Conservation (phyloP, 2,329 filamentous ascomycete species). For the Leptographium radiaticola region DNA sequence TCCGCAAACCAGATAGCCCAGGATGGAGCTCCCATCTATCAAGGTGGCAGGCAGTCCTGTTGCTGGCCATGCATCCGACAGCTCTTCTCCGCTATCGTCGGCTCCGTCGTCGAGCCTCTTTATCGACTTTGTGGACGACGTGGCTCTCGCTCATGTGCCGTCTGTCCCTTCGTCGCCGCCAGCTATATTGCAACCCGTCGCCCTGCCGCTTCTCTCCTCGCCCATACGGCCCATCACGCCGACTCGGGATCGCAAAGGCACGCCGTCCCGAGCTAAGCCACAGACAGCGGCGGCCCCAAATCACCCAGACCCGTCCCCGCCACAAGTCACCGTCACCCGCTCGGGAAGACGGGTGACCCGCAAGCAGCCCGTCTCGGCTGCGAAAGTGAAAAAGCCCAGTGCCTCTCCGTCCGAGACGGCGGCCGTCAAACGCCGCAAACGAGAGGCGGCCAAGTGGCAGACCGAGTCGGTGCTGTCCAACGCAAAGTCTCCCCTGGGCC, state of each 20-base stretch:
- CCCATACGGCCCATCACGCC: not conserved
- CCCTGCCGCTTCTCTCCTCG: not conserved
- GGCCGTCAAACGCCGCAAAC: slow-evolving; percentile 7
- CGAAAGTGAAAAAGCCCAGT: not conserved
- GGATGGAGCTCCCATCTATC: not conserved
- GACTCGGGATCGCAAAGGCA: too few species aligned
- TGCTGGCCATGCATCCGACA: not conserved
- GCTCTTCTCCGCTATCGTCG: slow-evolving; percentile 1
- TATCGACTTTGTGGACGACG: not conserved
- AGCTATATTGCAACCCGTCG: not conserved
- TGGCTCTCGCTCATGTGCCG: not conserved
- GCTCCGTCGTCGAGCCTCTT: not conserved
- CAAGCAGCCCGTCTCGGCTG: not conserved
- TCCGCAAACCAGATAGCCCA: not conserved
- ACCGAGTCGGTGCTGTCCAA: slow-evolving; percentile 22
- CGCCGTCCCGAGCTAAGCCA: too few species aligned
- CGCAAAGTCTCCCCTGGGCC: slow-evolving; percentile 21
- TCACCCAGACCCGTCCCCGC: not conserved
- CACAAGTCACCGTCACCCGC: not conserved
- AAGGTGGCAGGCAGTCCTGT: not conserved
- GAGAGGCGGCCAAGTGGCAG: slow-evolving; percentile 12
- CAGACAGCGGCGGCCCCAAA: too few species aligned
- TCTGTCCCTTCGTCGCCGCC: not conserved
- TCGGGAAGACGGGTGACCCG: not conserved
- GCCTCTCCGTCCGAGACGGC: not conserved